A percentile compares a stretch with the other conserved stretches of the same genome.
phyloP scores from a whole-genome alignment of 2,329 filamentous ascomycete species.

The Arthrobotrys megalospora region DNA sequence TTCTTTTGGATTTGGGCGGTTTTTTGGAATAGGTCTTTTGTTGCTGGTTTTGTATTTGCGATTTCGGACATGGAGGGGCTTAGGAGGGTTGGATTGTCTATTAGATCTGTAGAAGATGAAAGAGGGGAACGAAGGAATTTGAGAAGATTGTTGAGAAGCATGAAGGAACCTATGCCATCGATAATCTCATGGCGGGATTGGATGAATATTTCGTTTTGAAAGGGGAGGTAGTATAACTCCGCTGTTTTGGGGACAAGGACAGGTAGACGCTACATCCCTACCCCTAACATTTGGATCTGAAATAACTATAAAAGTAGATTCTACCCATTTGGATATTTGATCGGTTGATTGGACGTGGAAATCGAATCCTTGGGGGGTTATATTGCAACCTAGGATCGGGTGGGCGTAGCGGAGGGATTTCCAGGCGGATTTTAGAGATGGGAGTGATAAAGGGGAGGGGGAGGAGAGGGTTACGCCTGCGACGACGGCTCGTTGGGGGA shows the following conservation, averaged over 20 bases:
- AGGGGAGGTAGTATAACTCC: constrained; percentile 17
- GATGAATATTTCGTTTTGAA: constrained; percentile 10
- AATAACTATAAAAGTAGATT: constrained; percentile 10
- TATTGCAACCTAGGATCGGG: constrained; percentile 18
- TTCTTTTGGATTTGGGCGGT: not conserved
- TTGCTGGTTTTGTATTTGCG: not conserved
- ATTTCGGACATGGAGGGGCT: constrained; percentile 10
- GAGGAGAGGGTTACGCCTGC: constrained; percentile 7
- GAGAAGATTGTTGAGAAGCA: constrained; percentile 40
- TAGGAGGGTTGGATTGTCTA: constrained; percentile 1
- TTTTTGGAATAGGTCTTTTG: not conserved
- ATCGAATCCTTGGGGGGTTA: not conserved
- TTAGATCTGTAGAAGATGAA: not conserved
- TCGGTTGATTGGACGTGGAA: not conserved
- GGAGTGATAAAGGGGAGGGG: not conserved
- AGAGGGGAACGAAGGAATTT: not conserved
- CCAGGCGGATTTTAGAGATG: constrained; percentile 24
- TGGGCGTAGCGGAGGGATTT: constrained; percentile 7
- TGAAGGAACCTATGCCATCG: constrained; percentile 28
- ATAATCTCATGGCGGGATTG: constrained; percentile 31
- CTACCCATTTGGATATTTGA: constrained; percentile 16
- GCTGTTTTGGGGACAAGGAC: not conserved
- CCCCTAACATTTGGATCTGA: not conserved
- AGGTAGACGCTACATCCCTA: not conserved
- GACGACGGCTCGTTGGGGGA: not conserved